A percentile compares a stretch with the other conserved stretches of the same genome.
Evolutionary conservation across 2,329 filamentous ascomycete species (phyloP).

Genomic region (Hirsutella rhossiliensis): DNA sequence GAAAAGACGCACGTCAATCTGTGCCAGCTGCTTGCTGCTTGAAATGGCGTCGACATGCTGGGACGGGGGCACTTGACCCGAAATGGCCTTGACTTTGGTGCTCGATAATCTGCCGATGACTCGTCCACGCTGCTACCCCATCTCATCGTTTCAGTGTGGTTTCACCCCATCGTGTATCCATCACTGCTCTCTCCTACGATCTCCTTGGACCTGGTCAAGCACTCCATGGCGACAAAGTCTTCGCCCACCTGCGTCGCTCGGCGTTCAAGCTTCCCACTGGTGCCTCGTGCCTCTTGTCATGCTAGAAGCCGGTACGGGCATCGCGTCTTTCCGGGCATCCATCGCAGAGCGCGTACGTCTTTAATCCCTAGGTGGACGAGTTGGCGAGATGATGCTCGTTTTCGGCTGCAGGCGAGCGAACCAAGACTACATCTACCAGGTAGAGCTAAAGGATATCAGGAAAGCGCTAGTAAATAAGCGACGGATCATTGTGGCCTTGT

Average conservation of each 20-base stretch:
- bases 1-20: conserved; percentile 13
- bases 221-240: conserved; percentile 3
- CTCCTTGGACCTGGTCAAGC: background rate
- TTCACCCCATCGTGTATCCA: too few relatives aligned
- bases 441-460: conserved; percentile 17
- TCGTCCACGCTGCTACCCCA: conserved; percentile 46
- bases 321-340: conserved; percentile 27
- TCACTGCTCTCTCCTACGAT: background rate
- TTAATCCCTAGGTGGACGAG: conserved; percentile 8
- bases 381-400: conserved; percentile 30
- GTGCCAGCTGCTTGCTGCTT: conserved; percentile 13
- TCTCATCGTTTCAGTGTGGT: too few relatives aligned
- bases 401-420: conserved; percentile 43
- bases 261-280: conserved; percentile 32
- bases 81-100: conserved; percentile 33
- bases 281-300: conserved; percentile 34
- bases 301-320: conserved; percentile 36
- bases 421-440: conserved; percentile 43
- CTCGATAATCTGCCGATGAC: conserved; percentile 39
- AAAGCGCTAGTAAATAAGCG: conserved; percentile 11
- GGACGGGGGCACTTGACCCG: conserved; percentile 8
- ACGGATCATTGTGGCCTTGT: background rate
- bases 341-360: conserved; percentile 11
- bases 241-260: conserved; percentile 9
- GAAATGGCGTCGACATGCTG: conserved; percentile 3